Evolutionary conservation across 2,329 filamentous ascomycete genomes (phyloP).

Genomic region (Fusarium decemcellulare): DNA sequence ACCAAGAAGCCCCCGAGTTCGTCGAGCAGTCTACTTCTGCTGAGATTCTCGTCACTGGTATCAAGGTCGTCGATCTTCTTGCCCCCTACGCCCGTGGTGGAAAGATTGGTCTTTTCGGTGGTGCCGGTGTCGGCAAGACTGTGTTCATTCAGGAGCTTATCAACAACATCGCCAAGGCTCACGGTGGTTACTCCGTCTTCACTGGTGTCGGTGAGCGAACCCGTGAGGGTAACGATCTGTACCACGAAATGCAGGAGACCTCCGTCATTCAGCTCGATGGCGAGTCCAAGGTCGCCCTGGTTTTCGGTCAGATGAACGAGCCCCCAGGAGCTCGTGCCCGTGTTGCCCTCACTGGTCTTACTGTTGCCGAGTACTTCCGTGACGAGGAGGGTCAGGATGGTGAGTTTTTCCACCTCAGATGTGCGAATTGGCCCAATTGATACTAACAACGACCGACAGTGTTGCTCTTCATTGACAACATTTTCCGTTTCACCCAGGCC

Average conservation of each 20-base stretch:
- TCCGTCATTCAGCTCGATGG: constrained; percentile 99
- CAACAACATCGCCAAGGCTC: constrained; percentile 99
- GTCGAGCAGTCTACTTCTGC: constrained; percentile 95
- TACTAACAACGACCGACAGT: constrained; percentile 63
- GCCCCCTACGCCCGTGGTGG: constrained; percentile 99
- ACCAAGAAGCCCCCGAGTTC: constrained; percentile 94
- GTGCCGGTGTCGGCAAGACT: constrained; percentile 99
- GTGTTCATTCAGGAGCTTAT: constrained; percentile 99
- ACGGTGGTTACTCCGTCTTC: constrained; percentile 99
- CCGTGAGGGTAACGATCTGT: constrained; percentile 99
- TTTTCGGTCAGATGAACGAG: constrained; percentile 99
- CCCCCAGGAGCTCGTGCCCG: constrained; percentile 99
- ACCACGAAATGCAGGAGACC: constrained; percentile 99
- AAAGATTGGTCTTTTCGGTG: constrained; percentile 99
- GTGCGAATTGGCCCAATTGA: not conserved
- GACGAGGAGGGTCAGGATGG: constrained; percentile 86
- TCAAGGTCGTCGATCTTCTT: constrained; percentile 99
- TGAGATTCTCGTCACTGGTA: constrained; percentile 98
- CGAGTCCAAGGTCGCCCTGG: constrained; percentile 98
- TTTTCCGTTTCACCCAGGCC: constrained; percentile 99
- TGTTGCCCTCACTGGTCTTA: constrained; percentile 93
- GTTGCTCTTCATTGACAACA: constrained; percentile 99
- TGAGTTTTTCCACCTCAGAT: constrained; percentile 56
- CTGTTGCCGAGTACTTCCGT: constrained; percentile 87
- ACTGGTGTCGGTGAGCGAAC: constrained; percentile 99